Base-by-base conservation (phyloP, 2,329 filamentous ascomycete genomes). In the Colletotrichum truncatum region DNA sequence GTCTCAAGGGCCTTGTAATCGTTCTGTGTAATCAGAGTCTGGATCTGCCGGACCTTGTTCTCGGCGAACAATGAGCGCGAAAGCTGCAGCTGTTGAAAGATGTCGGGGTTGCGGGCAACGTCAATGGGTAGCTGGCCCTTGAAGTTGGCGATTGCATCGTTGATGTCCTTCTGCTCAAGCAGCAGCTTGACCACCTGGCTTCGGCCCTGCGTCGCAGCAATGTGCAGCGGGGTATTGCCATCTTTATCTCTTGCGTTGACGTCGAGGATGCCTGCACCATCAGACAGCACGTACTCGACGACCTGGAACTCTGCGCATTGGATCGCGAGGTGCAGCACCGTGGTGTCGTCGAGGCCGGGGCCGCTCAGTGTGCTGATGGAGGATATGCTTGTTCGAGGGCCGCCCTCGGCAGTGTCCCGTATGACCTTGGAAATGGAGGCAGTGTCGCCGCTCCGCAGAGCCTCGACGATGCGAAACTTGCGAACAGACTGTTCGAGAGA, bases 241-340 rank as follows among this genome's bases (percentile, higher is more conserved):
- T 98, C 95, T 70, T 92, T 91, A 79, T 99, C 96, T 67, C 92
- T 89, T 39, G 92, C 90, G 77, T 98, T 99, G 76, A 98, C 82
- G 74, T 98, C 94, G 58, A 97, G 83, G 55, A 82, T 81, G 41
- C 82, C 84, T 12, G 82, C 85, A 28, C 91, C 88, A 67, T 93
- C 87, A 2, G 93, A 94, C 43, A 99, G 81, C n/a, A 98, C 91
- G 73, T 95, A 98, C 76, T 99, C 94, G 57, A 99, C 92, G 26
- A 99, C 94, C 18, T 93, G 90, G 51, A 91, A 87, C 76, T 98
- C 96, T 52, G 96, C 95, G 78, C 95, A 98, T 79, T 99, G 96
- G 45, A 98, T 93, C 25, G 96, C 94, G 39, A 99, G 84, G 77
- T 99, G 95, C 36, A 99, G 84, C 41, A 98, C 91, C 2, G 93